Conservation (phyloP, 108 stramenopile genomes). For the Mediolabrus comicus region DNA sequence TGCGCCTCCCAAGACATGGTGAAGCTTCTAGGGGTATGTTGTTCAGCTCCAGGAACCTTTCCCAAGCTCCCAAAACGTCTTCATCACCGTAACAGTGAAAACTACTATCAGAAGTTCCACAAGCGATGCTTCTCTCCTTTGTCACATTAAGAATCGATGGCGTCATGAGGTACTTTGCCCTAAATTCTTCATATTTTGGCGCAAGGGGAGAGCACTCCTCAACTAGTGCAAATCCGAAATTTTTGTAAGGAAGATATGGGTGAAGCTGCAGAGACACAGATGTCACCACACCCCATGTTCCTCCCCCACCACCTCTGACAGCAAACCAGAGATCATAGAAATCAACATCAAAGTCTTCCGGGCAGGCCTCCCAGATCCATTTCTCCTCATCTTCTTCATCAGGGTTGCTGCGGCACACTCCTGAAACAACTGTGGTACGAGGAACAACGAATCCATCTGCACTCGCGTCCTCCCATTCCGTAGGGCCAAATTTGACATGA, state of each 20-base stretch:
- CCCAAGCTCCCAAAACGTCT: background rate
- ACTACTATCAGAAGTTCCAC: too few relatives aligned
- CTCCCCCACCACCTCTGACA: constrained; percentile 31
- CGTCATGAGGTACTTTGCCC: too few relatives aligned
- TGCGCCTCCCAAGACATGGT: too few relatives aligned
- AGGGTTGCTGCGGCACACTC: constrained; percentile 19
- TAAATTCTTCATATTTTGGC: too few relatives aligned
- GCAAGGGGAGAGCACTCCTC: too few relatives aligned
- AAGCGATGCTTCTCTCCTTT: too few relatives aligned
- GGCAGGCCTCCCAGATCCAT: constrained; percentile 26
- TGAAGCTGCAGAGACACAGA: constrained; percentile 31
- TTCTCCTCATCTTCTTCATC: constrained; percentile 10
- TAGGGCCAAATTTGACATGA: constrained; percentile 25
- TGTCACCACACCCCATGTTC: constrained; percentile 32
- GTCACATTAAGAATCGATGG: too few relatives aligned
- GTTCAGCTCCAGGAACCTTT: background rate
- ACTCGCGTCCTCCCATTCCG: constrained; percentile 23
- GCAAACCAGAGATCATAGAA: constrained; percentile 34
- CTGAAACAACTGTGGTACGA: constrained; percentile 12
- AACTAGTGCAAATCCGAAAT: too few relatives aligned
- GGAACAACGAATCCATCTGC: constrained; percentile 18
- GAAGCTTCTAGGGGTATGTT: too few relatives aligned
- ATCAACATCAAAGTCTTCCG: constrained; percentile 9
- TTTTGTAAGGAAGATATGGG: too few relatives aligned
- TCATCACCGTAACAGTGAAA: too few relatives aligned